A percentile compares a stretch with the other conserved stretches of the same genome.
These are phyloP conservation scores for Aspergillus pseudotamarii DNA, from an alignment of 2,329 filamentous ascomycete species.

Conservation along the genomic window DNA sequence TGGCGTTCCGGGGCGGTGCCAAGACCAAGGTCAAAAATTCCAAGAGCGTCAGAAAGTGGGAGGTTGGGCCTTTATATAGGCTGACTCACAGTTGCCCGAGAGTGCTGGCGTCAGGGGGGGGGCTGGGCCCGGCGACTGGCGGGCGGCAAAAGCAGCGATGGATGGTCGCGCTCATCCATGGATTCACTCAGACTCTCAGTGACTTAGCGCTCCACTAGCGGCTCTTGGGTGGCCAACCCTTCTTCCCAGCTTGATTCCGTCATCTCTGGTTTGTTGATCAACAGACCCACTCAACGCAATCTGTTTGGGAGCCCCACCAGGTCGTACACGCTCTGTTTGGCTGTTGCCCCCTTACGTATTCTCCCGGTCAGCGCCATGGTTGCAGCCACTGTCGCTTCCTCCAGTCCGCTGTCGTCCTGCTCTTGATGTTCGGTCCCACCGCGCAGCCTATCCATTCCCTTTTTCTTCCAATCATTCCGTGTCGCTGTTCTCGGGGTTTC, in stretches of 20 bases:
- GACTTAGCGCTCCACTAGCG: slow-evolving; percentile 27
- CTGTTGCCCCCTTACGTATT: slow-evolving; percentile 22
- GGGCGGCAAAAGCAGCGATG: slow-evolving; percentile 43
- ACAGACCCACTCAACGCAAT: slow-evolving; percentile 14
- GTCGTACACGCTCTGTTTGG: slow-evolving; percentile 21
- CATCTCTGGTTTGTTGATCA: slow-evolving; percentile 24
- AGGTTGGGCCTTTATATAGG: slow-evolving; percentile 46
- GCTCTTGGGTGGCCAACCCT: slow-evolving; percentile 26
- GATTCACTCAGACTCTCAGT: slow-evolving; percentile 18
- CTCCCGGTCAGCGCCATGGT: slow-evolving; percentile 30
- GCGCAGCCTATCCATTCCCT: slow-evolving; percentile 16
- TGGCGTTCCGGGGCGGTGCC: slow-evolving; percentile 41
- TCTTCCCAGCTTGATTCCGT: slow-evolving; percentile 24
- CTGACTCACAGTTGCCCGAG: slow-evolving; percentile 34
- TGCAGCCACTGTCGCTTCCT: slow-evolving; percentile 27
- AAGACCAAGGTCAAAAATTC: slow-evolving; percentile 43
- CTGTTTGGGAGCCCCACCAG: slow-evolving; percentile 22
- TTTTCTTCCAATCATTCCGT: slow-evolving; percentile 31
- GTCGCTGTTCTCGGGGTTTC: slow-evolving; percentile 27
- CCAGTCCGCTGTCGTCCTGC: slow-evolving; percentile 35
- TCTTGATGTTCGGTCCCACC: slow-evolving; percentile 27
- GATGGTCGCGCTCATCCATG: slow-evolving; percentile 32
- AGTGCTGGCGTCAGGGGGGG: slow-evolving; percentile 37
- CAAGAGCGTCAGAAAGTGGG: slow-evolving; percentile 35
- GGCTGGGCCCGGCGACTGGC: slow-evolving; percentile 33